Base-by-base conservation (phyloP, 768 basidiomycete species). In the Trametes punicea region DNA sequence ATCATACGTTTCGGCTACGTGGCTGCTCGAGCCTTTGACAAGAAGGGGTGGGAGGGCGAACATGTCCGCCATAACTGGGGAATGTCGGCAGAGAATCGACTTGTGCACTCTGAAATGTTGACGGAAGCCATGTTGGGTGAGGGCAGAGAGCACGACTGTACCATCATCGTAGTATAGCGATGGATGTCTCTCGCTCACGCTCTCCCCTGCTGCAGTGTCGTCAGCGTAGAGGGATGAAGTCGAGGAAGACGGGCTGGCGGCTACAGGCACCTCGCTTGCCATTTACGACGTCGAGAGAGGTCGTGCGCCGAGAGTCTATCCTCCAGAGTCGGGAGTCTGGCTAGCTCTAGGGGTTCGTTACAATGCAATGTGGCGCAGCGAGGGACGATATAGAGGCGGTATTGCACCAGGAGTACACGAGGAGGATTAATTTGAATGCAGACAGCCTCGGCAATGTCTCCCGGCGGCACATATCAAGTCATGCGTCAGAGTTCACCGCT, bases 161-260 rank as follows among this genome's bases (percentile, higher is more conserved):
- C 71, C 71, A 51, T 72, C 71, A 27, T 64, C 59, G 48, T 64
- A 66, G 58, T 70, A 72, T 4, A 72, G 64, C 15, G 62, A 39
- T 1, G 64, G 64, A 53, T 70, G 62, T 47, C 65, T 65, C 36
- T 56, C 53, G 42, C 23, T 34, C 2, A 38, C 23, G 5, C 38
- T 23, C 16, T 30, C 18, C 3, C 18, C 13, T 15, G 40, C 7
- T 6, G 18, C 16, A 20, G 44, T 6, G n/a, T 8, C 20, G 42
- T 55, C 58, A 8, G 34, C 13, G 6, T 59, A 48, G 33, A 29
- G 50, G 23, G 34, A 36, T 5, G 34, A 36, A 5, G 34, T 2
- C 13, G 34, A n/a, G 5, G 34, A 36, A 1, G 34, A 36, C 5
- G 34, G 29, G 8, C 46, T 38, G 11, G 33, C 18, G 51, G 13